Evolutionary conservation across 2,329 filamentous ascomycete genomes (phyloP).

Genomic region (Ceratocystis harringtonii): DNA sequence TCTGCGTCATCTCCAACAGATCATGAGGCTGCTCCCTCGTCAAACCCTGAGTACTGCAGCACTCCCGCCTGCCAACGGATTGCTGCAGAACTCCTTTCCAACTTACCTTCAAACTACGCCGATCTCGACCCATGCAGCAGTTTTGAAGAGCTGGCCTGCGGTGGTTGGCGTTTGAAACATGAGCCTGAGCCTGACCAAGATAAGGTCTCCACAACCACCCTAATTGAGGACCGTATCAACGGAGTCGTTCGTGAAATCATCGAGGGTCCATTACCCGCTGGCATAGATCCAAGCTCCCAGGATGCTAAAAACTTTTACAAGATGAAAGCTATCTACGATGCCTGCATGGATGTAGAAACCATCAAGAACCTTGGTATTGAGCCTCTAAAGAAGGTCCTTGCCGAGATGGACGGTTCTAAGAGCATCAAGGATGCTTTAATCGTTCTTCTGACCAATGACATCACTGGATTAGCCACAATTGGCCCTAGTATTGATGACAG

Average conservation of each 20-base stretch:
- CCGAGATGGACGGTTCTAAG: constrained; percentile 28
- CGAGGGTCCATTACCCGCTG: constrained; percentile 39
- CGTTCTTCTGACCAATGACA: constrained; percentile 32
- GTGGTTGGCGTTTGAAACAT: constrained; percentile 48
- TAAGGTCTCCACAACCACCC: constrained; percentile 42
- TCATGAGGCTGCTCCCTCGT: too few species aligned
- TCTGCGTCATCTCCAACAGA: too few species aligned
- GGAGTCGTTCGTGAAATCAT: constrained; percentile 46
- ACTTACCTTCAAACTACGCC: constrained; percentile 33
- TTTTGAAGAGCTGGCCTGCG: constrained; percentile 53
- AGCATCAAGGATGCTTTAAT: constrained; percentile 29
- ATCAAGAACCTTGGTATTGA: constrained; percentile 40
- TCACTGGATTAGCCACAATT: constrained; percentile 28
- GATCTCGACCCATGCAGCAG: constrained; percentile 52
- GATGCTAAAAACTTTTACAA: constrained; percentile 52
- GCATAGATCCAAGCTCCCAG: constrained; percentile 23
- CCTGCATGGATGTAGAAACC: constrained; percentile 48
- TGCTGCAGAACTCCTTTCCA: constrained; percentile 23
- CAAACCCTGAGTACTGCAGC: constrained; percentile 14
- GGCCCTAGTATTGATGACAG: constrained; percentile 29
- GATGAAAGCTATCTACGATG: constrained; percentile 47
- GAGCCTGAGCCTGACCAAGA: constrained; percentile 50
- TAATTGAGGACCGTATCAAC: constrained; percentile 46
- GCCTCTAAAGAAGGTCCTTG: constrained; percentile 42
- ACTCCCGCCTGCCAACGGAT: constrained; percentile 24